Base-by-base conservation (phyloP, 2,329 filamentous ascomycete genomes). In the Neurospora crassa region DNA sequence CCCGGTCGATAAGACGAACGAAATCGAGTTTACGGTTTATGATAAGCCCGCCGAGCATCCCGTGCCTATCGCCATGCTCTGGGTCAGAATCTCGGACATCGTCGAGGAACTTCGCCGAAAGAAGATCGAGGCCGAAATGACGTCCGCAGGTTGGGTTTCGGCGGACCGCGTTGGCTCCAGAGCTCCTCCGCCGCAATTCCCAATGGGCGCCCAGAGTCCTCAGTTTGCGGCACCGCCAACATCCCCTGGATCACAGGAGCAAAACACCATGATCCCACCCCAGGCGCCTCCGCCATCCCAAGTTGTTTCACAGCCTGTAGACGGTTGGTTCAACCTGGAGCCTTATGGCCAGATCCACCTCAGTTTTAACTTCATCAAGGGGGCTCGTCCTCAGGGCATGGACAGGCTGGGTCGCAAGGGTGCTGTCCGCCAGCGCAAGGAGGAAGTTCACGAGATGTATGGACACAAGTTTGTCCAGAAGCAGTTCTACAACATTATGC, bases 401-500 rank as follows among this genome's bases (percentile, higher is more conserved):
- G 94, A 98, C 78, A 87, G 95, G 71, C 89, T 99, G 74, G 93
- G 93, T 74, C 92, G 96, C 79, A 97, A 97, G 83, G 96, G 95
- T 78, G 96, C 96, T 74, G 94, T 99, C 76, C 93, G 96, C 76
- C 95, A 99, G 83, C 93, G 93, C 79, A 99, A 99, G 84, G 96
- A 99, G 81, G 94, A 98, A 78, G 91, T 99, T 5, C 93, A 97
- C 83, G 96, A 99, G 83, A 97, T 97, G 86, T 97, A 97, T 80
- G 96, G 96, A 68, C 96, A 99, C 90, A 99, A 98, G 83, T 99
- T 99, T 79, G 91, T 98, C 71, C 92, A 96, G 78, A 94, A 97
- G 80, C 96, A 97, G 81, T 99, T 99, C 82, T 99, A 98, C 90
- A 99, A 98, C 86, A 97, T 99, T 79, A 99, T 99, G 96, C 95